Conservation (phyloP, 495 filamentous ascomycete species). For the Aspergillus mulundensis region DNA sequence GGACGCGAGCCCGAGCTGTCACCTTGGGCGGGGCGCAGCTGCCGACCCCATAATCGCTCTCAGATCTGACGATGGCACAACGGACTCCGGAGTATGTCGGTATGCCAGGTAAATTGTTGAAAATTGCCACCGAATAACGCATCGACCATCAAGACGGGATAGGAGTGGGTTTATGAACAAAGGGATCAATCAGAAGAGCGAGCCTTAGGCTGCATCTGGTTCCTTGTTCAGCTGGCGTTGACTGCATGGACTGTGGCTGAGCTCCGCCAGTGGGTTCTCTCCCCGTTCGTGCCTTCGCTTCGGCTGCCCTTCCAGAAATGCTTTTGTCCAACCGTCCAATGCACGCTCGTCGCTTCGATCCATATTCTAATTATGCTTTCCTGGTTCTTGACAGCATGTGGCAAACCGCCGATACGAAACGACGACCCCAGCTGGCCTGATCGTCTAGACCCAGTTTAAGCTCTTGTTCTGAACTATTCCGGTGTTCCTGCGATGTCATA, state of each 20-base stretch:
- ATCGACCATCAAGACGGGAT: slow-evolving; percentile 1
- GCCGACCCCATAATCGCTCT: not conserved
- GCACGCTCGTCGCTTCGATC: not conserved
- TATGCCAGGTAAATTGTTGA: not conserved
- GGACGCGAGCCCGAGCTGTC: slow-evolving; percentile 1
- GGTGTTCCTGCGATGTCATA: not conserved
- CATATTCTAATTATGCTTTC: not conserved
- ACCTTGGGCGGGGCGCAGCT: slow-evolving; percentile 3
- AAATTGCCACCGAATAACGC: slow-evolving; percentile 8
- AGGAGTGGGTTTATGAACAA: slow-evolving; percentile 7
- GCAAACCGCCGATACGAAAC: slow-evolving; percentile 1
- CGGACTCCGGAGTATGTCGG: slow-evolving; percentile 2
- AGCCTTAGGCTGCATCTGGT: slow-evolving; percentile 9
- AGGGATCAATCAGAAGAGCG: slow-evolving; percentile 7
- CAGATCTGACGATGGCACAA: slow-evolving; percentile 8
- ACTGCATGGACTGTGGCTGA: slow-evolving; percentile 5
- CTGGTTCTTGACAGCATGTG: not conserved
- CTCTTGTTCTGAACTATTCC: slow-evolving; percentile 5
- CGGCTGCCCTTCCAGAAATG: not conserved
- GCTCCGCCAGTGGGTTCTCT: not conserved
- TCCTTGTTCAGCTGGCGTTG: slow-evolving; percentile 7
- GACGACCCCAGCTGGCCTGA: slow-evolving; percentile 13
- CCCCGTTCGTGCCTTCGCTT: slow-evolving; percentile 1
- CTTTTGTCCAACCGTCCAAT: not conserved
- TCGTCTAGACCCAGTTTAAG: slow-evolving; percentile 6